These are phyloP conservation scores for Sarcomyxa edulis DNA, from an alignment of 768 basidiomycete genomes.

Conservation along the genomic window DNA sequence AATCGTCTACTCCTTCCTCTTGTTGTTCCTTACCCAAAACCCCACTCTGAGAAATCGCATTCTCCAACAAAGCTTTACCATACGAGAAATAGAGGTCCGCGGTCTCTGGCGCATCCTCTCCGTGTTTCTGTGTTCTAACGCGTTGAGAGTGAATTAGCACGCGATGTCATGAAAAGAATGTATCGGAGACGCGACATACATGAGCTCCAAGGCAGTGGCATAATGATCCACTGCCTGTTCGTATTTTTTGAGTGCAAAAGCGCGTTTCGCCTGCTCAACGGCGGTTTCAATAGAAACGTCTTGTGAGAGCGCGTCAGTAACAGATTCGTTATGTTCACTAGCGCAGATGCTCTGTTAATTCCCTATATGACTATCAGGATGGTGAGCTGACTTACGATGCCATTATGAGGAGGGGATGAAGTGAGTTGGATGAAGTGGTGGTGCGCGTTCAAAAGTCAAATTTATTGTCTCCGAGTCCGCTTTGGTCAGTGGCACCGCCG, in stretches of 20 bases:
- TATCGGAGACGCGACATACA: constrained; percentile 50
- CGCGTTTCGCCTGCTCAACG: constrained; percentile 80
- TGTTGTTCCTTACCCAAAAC: constrained; percentile 89
- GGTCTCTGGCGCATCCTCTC: constrained; percentile 76
- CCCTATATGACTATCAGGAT: neutral
- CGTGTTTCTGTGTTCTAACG: constrained; percentile 63
- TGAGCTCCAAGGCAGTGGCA: constrained; percentile 75
- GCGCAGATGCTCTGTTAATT: neutral
- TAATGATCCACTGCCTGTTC: constrained; percentile 84
- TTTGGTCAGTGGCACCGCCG: no score
- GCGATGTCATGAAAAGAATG: constrained; percentile 11
- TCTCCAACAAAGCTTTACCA: constrained; percentile 89
- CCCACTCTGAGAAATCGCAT: constrained; percentile 78
- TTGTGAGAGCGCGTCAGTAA: constrained; percentile 20
- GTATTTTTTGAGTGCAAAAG: constrained; percentile 81
- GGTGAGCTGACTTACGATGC: constrained; percentile 18
- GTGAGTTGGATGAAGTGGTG: constrained; percentile 13
- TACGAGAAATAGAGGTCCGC: constrained; percentile 90
- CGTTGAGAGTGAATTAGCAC: neutral
- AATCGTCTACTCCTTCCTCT: constrained; percentile 43
- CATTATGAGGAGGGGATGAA: constrained; percentile 14
- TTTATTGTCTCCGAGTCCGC: no score
- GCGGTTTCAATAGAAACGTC: constrained; percentile 43
- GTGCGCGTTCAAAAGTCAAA: no score
- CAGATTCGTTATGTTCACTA: constrained; percentile 9